Percentiles rank a stretch among this genome's conserved stretches.
Evolutionary conservation across 2,329 filamentous ascomycete species (phyloP).

Genomic region (Penicillium sp.): DNA sequence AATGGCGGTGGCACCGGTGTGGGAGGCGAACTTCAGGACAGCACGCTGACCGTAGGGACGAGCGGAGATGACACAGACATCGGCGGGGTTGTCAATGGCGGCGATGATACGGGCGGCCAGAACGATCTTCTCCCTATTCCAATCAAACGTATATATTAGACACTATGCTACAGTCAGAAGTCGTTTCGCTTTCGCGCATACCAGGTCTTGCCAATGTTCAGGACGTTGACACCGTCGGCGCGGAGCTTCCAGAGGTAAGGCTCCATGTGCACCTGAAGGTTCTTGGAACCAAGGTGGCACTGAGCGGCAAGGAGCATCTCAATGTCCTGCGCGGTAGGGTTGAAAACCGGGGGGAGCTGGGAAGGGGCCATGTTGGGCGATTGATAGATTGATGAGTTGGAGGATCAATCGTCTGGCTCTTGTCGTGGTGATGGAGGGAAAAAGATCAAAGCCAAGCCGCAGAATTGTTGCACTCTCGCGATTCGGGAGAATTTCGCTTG

Average conservation of each 20-base stretch:
- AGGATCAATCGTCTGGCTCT: constrained; percentile 48
- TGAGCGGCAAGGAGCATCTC: constrained; percentile 99
- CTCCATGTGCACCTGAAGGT: constrained; percentile 99
- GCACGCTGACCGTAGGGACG: constrained; percentile 99
- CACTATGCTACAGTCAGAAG: neutral
- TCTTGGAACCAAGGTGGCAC: constrained; percentile 96
- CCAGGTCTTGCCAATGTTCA: constrained; percentile 99
- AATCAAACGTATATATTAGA: constrained; percentile 22
- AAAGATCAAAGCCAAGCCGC: constrained; percentile 31
- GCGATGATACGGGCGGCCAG: constrained; percentile 98
- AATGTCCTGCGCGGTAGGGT: constrained; percentile 96
- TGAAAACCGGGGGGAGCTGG: constrained; percentile 93
- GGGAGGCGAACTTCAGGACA: constrained; percentile 98
- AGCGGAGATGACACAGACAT: constrained; percentile 98
- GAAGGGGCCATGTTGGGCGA: constrained; percentile 85
- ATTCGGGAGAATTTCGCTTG: constrained; percentile 39
- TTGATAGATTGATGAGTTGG: constrained; percentile 45
- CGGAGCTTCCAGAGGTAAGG: constrained; percentile 99
- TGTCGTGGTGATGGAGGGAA: constrained; percentile 39
- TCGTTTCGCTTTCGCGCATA: constrained; percentile 48
- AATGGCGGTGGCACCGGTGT: constrained; percentile 97
- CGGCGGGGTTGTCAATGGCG: constrained; percentile 98
- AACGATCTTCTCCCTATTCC: constrained; percentile 94
- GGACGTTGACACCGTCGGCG: constrained; percentile 94
- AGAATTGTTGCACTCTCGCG: constrained; percentile 27